These are phyloP conservation scores for Suhomyces ambrosiae DNA, from an alignment of 1,139 yeast species.

Conservation along the genomic window DNA sequence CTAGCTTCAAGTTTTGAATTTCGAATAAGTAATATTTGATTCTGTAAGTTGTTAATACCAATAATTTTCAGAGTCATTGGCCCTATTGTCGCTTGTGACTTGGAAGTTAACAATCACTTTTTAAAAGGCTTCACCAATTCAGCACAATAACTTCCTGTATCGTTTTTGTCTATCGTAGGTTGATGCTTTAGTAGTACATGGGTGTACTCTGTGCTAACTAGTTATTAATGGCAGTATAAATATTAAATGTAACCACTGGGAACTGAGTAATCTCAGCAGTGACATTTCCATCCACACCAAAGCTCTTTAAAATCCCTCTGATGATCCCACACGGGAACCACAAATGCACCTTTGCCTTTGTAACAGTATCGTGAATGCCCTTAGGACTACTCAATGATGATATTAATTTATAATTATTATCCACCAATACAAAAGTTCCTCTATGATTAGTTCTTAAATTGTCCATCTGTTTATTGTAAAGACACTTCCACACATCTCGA, in stretches of 20 bases:
- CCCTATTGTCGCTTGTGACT: no score
- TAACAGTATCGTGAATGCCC: conserved; percentile 50
- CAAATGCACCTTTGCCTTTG: conserved; percentile 56
- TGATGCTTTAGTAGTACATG: not conserved
- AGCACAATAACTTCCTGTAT: no score
- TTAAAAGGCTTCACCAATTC: no score
- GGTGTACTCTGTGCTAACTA: no score
- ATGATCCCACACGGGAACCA: conserved; percentile 87
- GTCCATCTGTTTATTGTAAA: conserved; percentile 87
- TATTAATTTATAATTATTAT: conserved; percentile 60
- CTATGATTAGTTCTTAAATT: conserved; percentile 89
- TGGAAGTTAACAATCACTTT: no score
- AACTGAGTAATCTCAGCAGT: conserved; percentile 65
- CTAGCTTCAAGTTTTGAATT: no score
- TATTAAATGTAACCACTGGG: conserved; percentile 72
- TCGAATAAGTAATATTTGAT: no score
- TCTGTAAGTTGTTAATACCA: no score
- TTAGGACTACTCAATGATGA: conserved; percentile 54
- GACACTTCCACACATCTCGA: conserved; percentile 82
- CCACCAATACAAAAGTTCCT: conserved; percentile 80
- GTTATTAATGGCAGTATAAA: conserved; percentile 56
- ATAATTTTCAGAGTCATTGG: no score
- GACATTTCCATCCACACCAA: conserved; percentile 69
- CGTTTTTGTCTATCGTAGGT: no score
- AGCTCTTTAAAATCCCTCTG: conserved; percentile 71